phyloP scores from a whole-genome alignment of 2,329 filamentous ascomycete genomes.

The Ambrosiella cleistominuta region DNA sequence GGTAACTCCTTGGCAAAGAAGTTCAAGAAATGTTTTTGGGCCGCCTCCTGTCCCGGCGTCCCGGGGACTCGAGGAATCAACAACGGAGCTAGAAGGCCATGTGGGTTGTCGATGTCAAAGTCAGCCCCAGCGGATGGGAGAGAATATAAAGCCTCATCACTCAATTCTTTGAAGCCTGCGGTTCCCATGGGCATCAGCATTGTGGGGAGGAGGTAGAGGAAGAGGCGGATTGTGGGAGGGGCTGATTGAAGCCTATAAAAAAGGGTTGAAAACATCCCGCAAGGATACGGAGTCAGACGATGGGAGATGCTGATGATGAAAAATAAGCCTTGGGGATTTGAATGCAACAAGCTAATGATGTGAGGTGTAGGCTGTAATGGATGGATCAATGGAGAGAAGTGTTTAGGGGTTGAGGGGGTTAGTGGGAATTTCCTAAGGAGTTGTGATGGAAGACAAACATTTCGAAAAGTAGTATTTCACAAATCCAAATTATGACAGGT shows the following conservation, averaged over 20 bases:
- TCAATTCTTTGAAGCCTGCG: slow-evolving; percentile 36
- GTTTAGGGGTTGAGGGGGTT: background rate
- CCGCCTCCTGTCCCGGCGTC: slow-evolving; percentile 53
- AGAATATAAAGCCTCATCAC: slow-evolving; percentile 53
- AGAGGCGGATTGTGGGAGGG: background rate
- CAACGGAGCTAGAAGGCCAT: slow-evolving; percentile 68
- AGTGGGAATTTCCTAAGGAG: background rate
- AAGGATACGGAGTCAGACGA: background rate
- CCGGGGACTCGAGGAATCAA: slow-evolving; percentile 77
- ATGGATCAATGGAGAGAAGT: background rate
- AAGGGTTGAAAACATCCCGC: background rate
- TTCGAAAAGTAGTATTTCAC: background rate
- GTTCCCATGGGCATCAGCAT: background rate
- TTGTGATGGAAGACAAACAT: background rate
- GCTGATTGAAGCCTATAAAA: background rate
- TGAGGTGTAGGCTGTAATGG: background rate
- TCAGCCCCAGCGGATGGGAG: slow-evolving; percentile 57
- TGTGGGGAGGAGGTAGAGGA: background rate
- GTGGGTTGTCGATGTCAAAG: slow-evolving; percentile 56
- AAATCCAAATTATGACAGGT: background rate
- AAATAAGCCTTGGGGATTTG: background rate
- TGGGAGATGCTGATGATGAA: background rate
- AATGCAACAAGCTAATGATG: background rate
- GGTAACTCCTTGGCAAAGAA: slow-evolving; percentile 66
- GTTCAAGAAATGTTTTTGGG: slow-evolving; percentile 64